These are phyloP conservation scores for Eucalyptus viminalis DNA, from an alignment of 345 rosid genomes.

Conservation along the genomic window DNA sequence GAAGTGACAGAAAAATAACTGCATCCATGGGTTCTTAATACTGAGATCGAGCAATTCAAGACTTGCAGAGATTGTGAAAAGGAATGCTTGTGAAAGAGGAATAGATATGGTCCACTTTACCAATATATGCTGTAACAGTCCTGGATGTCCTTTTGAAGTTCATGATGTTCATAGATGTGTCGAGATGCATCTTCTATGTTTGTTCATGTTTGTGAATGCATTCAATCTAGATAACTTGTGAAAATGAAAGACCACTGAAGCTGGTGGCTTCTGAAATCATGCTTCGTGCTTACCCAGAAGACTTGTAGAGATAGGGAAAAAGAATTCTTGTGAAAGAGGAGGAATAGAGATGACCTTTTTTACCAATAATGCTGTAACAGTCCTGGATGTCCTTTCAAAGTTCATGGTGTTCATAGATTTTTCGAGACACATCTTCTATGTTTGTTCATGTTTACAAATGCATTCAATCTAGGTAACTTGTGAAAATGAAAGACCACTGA, in stretches of 20 bases:
- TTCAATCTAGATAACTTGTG: neutral
- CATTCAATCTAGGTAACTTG: neutral
- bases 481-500: neutral
- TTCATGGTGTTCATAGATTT: neutral
- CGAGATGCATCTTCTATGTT: neutral
- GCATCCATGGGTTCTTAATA: neutral
- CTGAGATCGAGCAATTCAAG: neutral
- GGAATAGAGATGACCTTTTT: neutral
- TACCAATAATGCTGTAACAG: neutral
- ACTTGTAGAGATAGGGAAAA: neutral
- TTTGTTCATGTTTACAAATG: accelerated
- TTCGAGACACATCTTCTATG: neutral
- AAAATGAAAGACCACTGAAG: neutral
- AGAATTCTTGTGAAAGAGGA: neutral
- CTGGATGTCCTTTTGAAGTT: neutral
- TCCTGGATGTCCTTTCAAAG: neutral
- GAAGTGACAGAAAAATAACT: neutral
- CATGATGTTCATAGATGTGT: neutral
- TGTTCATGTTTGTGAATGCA: neutral
- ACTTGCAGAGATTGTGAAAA: neutral
- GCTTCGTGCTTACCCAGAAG: neutral
- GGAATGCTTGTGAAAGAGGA: neutral
- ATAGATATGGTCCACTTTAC: neutral
- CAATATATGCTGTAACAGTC: neutral
- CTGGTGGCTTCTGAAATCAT: neutral